phyloP scores from a whole-genome alignment of 2,329 filamentous ascomycete species.

The Xylaria sp. region DNA sequence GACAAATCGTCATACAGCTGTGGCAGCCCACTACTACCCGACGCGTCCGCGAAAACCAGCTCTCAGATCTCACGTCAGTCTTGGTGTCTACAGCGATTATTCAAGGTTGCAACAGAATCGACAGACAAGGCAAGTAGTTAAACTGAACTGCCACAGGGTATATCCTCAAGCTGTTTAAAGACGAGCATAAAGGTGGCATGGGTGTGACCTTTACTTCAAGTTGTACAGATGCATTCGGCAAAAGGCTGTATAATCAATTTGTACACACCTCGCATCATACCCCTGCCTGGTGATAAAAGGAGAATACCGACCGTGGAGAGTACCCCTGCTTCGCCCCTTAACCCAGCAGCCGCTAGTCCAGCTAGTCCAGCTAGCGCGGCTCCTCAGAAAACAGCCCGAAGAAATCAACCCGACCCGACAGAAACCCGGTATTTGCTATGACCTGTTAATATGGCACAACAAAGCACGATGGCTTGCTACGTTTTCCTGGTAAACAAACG shows the following conservation, averaged over 20 bases:
- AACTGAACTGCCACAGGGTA: not conserved
- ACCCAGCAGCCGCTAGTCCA: conserved; percentile 21
- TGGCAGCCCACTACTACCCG: not conserved
- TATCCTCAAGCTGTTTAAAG: not conserved
- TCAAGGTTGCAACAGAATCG: not conserved
- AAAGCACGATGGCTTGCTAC: no score
- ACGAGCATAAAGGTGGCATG: not conserved
- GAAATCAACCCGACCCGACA: conserved; percentile 3
- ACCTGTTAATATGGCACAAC: conserved; percentile 17
- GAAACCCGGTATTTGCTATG: conserved; percentile 14
- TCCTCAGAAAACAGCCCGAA: conserved; percentile 9
- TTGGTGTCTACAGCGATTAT: not conserved
- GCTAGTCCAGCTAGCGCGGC: conserved; percentile 11
- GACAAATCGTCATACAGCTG: no score
- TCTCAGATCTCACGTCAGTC: not conserved
- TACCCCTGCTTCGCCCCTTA: conserved; percentile 26
- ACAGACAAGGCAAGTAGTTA: not conserved
- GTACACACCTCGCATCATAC: not conserved
- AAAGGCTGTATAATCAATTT: not conserved
- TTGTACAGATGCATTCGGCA: not conserved
- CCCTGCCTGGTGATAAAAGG: conserved; percentile 10
- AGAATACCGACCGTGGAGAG: conserved; percentile 32
- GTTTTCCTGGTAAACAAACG: not conserved
- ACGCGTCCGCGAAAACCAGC: conserved; percentile 12
- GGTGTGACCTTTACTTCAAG: not conserved